phyloP scores from a whole-genome alignment of 768 basidiomycete genomes.

The Tricholomella constricta region DNA sequence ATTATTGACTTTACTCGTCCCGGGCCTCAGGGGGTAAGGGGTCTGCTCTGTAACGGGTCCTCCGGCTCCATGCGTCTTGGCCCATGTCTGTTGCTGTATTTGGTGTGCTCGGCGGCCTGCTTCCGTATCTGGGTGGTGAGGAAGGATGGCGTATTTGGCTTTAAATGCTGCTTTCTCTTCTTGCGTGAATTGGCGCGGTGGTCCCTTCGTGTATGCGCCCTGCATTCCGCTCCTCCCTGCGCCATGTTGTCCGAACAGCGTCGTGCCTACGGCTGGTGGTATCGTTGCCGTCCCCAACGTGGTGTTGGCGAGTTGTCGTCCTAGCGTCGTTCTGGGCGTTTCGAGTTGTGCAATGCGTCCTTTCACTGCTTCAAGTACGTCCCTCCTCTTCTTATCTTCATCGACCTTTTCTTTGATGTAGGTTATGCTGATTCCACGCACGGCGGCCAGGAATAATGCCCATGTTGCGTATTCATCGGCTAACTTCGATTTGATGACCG shows the following conservation, averaged over 20 bases:
- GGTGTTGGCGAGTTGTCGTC: neutral
- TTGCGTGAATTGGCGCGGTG: neutral
- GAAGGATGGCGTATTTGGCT: neutral
- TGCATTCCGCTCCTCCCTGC: neutral
- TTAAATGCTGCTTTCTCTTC: neutral
- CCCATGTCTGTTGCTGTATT: neutral
- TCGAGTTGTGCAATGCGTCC: neutral
- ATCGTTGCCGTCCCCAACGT: neutral
- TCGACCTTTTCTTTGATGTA: neutral
- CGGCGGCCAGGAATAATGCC: neutral
- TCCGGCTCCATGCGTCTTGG: neutral
- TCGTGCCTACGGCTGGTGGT: neutral
- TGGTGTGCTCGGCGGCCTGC: neutral
- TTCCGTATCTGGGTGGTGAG: neutral
- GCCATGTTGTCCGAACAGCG: neutral
- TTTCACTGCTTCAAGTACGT: neutral
- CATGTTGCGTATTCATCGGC: neutral
- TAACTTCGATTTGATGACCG: neutral
- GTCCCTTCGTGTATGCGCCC: neutral
- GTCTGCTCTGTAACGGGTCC: neutral
- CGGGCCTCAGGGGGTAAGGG: conserved; percentile 2
- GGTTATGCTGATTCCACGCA: neutral
- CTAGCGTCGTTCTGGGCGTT: neutral
- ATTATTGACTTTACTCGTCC: neutral
- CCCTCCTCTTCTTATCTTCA: neutral